Conservation (phyloP, 768 basidiomycete genomes). For the Lactarius quietus region DNA sequence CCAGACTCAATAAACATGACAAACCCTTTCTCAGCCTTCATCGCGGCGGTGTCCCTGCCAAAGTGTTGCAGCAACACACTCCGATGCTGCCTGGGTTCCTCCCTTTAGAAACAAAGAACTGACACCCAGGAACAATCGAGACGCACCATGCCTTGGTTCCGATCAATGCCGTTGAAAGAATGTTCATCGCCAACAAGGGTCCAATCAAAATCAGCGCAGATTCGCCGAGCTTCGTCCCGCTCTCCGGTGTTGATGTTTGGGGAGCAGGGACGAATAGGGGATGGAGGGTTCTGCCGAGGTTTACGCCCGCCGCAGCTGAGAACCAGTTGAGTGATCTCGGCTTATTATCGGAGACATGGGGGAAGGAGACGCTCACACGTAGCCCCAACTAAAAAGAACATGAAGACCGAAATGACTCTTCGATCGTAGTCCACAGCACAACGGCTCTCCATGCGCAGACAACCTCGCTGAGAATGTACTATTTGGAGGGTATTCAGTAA, state of each 20-base stretch:
- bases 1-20: conserved; percentile 19
- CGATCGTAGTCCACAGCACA: conserved; percentile 18
- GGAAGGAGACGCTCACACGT: conserved; percentile 1
- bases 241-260: background rate
- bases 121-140: background rate
- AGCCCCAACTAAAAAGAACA: conserved; percentile 8
- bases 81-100: conserved; percentile 14
- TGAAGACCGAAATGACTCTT: conserved; percentile 6
- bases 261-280: background rate
- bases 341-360: background rate
- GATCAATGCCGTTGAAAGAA: conserved; percentile 14
- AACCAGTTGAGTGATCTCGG: background rate
- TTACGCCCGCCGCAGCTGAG: conserved; percentile 1
- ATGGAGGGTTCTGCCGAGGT: conserved; percentile 6
- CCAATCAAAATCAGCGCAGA: conserved; percentile 12
- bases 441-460: conserved; percentile 22
- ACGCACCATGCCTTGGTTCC: conserved; percentile 16
- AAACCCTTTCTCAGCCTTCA: conserved; percentile 8
- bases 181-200: conserved; percentile 14
- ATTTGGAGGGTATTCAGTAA: background rate
- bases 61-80: background rate
- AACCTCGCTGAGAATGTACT: conserved; percentile 11
- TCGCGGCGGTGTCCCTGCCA: background rate
- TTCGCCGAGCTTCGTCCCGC: background rate
- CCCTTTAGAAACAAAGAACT: background rate